A percentile compares a stretch with the other conserved stretches of the same genome.
Conservation (phyloP, 257 asterid genomes). For the Fraxinus excelsior region DNA sequence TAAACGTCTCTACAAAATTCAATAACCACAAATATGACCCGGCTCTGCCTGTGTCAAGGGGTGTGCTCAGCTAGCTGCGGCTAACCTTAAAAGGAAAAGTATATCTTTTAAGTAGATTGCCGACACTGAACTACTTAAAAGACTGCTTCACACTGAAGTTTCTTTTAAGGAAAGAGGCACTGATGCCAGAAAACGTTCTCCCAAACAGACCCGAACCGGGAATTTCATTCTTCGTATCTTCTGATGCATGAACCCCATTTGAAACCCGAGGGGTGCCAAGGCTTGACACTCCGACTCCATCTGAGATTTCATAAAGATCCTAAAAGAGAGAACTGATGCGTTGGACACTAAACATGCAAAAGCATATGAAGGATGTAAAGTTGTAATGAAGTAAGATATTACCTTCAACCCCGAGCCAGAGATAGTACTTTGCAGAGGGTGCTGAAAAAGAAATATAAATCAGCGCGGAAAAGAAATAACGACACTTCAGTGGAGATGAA, state of each 20-base stretch:
- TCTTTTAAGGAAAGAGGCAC: slow-evolving; percentile 48
- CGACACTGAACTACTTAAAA: slow-evolving; percentile 38
- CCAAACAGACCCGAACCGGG: slow-evolving; percentile 41
- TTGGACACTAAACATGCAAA: neutral
- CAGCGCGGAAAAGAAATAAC: neutral
- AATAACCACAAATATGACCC: slow-evolving; percentile 22
- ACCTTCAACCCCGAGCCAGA: slow-evolving; percentile 75
- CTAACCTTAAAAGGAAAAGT: slow-evolving; percentile 3
- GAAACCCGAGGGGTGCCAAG: slow-evolving; percentile 32
- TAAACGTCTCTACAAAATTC: slow-evolving; percentile 44
- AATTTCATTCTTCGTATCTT: slow-evolving; percentile 34
- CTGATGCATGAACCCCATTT: slow-evolving; percentile 30
- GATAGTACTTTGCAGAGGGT: slow-evolving; percentile 37
- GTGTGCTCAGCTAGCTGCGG: slow-evolving; percentile 10
- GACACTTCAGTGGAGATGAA: neutral
- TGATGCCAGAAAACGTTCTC: slow-evolving; percentile 37
- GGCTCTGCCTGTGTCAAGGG: slow-evolving; percentile 1
- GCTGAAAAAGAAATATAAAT: neutral
- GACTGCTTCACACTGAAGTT: slow-evolving; percentile 55
- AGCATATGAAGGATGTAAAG: neutral
- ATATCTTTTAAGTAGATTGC: slow-evolving; percentile 20
- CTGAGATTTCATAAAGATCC: slow-evolving; percentile 49
- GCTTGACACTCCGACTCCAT: slow-evolving; percentile 36
- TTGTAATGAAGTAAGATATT: neutral
- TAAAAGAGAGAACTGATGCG: slow-evolving; percentile 6